These are phyloP conservation scores for Naegleria gruberi DNA, from an alignment of 208 protist species.

Conservation along the genomic window DNA sequence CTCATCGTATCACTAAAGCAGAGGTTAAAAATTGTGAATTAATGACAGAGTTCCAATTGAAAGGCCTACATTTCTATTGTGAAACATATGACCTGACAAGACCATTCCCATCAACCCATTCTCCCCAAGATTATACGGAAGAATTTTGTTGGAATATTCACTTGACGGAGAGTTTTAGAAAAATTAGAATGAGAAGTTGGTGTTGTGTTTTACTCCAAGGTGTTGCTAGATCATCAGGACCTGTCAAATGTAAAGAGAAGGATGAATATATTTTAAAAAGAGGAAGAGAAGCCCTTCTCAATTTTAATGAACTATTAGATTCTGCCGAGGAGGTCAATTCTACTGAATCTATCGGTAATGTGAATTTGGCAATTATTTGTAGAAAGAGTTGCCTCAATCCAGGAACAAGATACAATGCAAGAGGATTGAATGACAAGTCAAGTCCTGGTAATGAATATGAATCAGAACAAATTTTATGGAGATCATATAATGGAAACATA, in stretches of 20 bases:
- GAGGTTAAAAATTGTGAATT: conserved; percentile 37
- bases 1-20: background rate
- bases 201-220: conserved; percentile 53
- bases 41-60: conserved; percentile 42
- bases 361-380: conserved; percentile 37
- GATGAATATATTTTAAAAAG: background rate
- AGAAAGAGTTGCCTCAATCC: conserved; percentile 48
- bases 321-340: background rate
- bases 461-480: conserved; percentile 44
- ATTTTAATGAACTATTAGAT: background rate
- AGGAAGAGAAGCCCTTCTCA: background rate
- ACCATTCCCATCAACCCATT: conserved; percentile 40
- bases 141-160: conserved; percentile 55
- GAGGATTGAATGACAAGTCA: conserved; percentile 46
- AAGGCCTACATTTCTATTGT: conserved; percentile 53
- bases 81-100: conserved; percentile 50
- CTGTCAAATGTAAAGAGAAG: conserved; percentile 15
- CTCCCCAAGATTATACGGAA: conserved; percentile 15
- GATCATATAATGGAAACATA: background rate
- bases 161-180: conserved; percentile 40
- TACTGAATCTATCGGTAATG: conserved; percentile 1
- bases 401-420: conserved; percentile 47
- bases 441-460: conserved; percentile 48
- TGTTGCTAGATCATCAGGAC: conserved; percentile 13
- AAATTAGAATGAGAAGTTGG: conserved; percentile 32